Conservation (phyloP, 2,329 filamentous ascomycete species). For the Emmonsia crescens region DNA sequence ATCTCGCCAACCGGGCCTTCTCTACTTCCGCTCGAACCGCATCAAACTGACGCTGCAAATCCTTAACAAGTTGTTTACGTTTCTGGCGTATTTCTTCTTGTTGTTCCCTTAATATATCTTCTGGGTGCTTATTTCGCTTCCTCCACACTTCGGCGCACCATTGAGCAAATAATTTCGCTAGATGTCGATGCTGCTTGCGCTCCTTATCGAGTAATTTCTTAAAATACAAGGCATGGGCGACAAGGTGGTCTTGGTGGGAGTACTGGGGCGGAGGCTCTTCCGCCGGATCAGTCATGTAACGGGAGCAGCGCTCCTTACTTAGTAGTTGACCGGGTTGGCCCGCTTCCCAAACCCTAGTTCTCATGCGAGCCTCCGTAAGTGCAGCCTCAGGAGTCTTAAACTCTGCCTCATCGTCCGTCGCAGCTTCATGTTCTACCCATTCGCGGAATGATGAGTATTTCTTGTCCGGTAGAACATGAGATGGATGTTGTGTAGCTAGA, state of each 20-base stretch:
- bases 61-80: constrained; percentile 61
- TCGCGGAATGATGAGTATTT: constrained; percentile 48
- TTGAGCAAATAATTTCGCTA: constrained; percentile 65
- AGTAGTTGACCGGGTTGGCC: constrained; percentile 65
- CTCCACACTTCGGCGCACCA: constrained; percentile 34
- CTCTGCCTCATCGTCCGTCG: constrained; percentile 34
- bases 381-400: constrained; percentile 49
- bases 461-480: constrained; percentile 36
- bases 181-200: constrained; percentile 62
- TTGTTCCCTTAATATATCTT: constrained; percentile 74
- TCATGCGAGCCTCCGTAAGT: constrained; percentile 55
- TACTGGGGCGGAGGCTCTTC: constrained; percentile 71
- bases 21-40: constrained; percentile 49
- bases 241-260: constrained; percentile 76
- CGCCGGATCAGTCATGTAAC: constrained; percentile 61
- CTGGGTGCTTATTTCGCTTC: constrained; percentile 38
- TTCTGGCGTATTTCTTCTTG: constrained; percentile 53
- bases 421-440: constrained; percentile 49
- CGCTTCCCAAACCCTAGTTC: constrained; percentile 61
- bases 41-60: constrained; percentile 52
- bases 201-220: constrained; percentile 70
- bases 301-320: constrained; percentile 56
- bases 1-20: constrained; percentile 43
- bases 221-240: constrained; percentile 69
- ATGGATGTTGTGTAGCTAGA: constrained; percentile 41